Evolutionary conservation across 2,329 filamentous ascomycete species (phyloP).

Genomic region (Pseudodiploospora longispora): DNA sequence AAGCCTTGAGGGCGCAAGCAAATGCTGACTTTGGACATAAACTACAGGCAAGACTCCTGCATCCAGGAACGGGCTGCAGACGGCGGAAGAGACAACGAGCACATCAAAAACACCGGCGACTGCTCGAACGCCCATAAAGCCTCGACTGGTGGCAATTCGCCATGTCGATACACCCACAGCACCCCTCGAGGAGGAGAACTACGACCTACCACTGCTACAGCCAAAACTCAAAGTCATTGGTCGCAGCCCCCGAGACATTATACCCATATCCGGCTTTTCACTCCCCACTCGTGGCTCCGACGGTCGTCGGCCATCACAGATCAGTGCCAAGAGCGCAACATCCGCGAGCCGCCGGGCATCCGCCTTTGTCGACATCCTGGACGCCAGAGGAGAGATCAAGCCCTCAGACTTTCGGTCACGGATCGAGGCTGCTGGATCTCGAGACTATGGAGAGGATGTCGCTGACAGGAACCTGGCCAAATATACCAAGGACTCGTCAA

Average conservation of each 20-base stretch:
- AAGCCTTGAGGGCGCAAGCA: too few relatives aligned
- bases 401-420: conserved; percentile 41
- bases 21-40: too few relatives aligned
- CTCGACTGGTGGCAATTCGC: conserved; percentile 5
- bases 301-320: too few relatives aligned
- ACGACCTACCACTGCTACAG: neutral
- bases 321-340: too few relatives aligned
- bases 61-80: conserved; percentile 1
- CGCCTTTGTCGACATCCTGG: conserved; percentile 43
- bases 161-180: conserved; percentile 1
- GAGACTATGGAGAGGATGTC: conserved; percentile 57
- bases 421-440: conserved; percentile 40
- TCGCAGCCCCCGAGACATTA: conserved; percentile 2
- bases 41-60: conserved; percentile 1
- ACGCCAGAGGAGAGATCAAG: conserved; percentile 46
- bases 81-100: conserved; percentile 1
- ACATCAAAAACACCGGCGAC: neutral
- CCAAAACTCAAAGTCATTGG: neutral
- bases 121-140: conserved; percentile 2
- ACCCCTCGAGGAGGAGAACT: neutral
- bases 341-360: neutral
- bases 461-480: conserved; percentile 50
- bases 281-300: too few relatives aligned
- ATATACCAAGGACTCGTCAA: conserved; percentile 23
- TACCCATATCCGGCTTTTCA: neutral